These are phyloP conservation scores for Neonectria faginata DNA, from an alignment of 2,329 filamentous ascomycete genomes.

Conservation along the genomic window DNA sequence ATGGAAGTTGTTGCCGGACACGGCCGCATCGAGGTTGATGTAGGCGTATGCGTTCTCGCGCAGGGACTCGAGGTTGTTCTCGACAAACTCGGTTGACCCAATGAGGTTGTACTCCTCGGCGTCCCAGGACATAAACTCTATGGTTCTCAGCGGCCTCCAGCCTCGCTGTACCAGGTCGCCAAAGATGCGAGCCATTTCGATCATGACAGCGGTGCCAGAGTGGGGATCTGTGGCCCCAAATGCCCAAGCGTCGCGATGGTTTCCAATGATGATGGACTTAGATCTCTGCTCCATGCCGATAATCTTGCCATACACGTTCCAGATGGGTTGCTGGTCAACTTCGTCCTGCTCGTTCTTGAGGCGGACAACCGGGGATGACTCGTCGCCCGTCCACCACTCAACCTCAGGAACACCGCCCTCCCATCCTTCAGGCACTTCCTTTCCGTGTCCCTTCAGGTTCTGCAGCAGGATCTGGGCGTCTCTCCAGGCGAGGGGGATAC, in stretches of 20 bases:
- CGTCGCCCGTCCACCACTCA: slow-evolving; percentile 87
- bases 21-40: slow-evolving; percentile 88
- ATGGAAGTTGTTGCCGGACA: slow-evolving; percentile 79
- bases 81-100: slow-evolving; percentile 94
- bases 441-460: slow-evolving; percentile 79
- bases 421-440: slow-evolving; percentile 77
- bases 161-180: slow-evolving; percentile 80
- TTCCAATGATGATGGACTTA: slow-evolving; percentile 90
- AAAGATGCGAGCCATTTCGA: slow-evolving; percentile 89
- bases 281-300: slow-evolving; percentile 83
- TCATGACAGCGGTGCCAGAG: slow-evolving; percentile 88
- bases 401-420: slow-evolving; percentile 80
- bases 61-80: slow-evolving; percentile 80
- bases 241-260: slow-evolving; percentile 92
- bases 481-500: slow-evolving; percentile 88
- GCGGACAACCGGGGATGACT: slow-evolving; percentile 79
- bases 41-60: slow-evolving; percentile 85
- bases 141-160: slow-evolving; percentile 93
- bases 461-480: slow-evolving; percentile 86
- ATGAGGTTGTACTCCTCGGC: slow-evolving; percentile 92
- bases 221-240: slow-evolving; percentile 89
- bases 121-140: slow-evolving; percentile 98
- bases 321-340: slow-evolving; percentile 83
- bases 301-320: slow-evolving; percentile 90
- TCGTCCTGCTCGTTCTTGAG: slow-evolving; percentile 91